Evolutionary conservation across 805 yeast species (phyloP), one percentile per base, ranked within the genome.

Genomic region (Metschnikowia gelsemii): DNA sequence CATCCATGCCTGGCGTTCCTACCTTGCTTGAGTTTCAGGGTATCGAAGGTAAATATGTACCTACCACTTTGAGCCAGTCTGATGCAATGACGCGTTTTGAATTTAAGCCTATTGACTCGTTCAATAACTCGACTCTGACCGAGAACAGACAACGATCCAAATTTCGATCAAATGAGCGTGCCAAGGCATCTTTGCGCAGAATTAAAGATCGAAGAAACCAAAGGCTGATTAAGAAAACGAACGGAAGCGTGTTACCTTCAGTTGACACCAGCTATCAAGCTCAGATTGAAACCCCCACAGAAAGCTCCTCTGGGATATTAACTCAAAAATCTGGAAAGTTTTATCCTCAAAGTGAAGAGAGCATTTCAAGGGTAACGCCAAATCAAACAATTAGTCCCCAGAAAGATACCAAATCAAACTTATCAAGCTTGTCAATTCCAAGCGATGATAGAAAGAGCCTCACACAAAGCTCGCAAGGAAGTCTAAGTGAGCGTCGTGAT

Each of bases 121-220:
- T 50, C 20, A 39, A 45, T 14, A 39, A 38, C 19, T 35, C 48
- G 1, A 22, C 44, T 8, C 32, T 44, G 27, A 49, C 43, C 5
- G 55, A 50, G 20, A 49, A 42, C 30, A 49, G 40, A 18, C 50
- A 36, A 33, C 37, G 55, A 16, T 48, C 56, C 4, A 51, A 46
- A 14, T 38, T 23, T 24, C 43, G 80, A 40, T 77, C 84, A 1
- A 65, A 70, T 26, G 85, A 79, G 49, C 64, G 86, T 49, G 86
- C 87, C 0, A 81, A 79, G 52, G 85, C 86, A 0, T 80, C 86
- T 0, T 54, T 81, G 14, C 69, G 76, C 42, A 64, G 87, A 58
- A 80, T 80, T 72, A 69, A 75, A 43, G 76, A 77, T 30, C 67
- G 86, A 44, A 62, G 86, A 40, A 73, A 73, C 57, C 74, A 79